Evolutionary conservation across 2,329 filamentous ascomycete genomes (phyloP), one percentile per base, ranked within the genome.

Genomic region (Pestalotiopsis fici): DNA sequence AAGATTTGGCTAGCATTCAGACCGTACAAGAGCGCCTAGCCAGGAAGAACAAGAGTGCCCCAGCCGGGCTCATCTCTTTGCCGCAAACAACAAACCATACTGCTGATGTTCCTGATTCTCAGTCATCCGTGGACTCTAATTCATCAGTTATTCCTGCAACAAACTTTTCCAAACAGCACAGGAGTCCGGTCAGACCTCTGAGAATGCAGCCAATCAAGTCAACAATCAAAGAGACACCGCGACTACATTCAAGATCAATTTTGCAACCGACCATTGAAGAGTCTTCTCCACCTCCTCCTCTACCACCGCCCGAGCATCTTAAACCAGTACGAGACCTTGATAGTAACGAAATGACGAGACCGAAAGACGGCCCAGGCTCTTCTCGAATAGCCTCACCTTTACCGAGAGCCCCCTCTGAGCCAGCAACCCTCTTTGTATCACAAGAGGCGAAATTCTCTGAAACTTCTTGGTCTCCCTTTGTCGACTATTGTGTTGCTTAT

Each of bases 71-170:
- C 9, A 57, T 59, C 27, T 12, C 39, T n/a, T 39, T 43, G n/a
- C 28, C 54, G 7, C 50, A 15, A 43, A 21, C 18, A 39, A 23
- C 12, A 11, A 43, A 11, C 13, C 54, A 23, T 12, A 9, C 9
- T n/a, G 13, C 12, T 18, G 66, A 70, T 31, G 21, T 39, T n/a
- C 66, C 68, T 39, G 72, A 69, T 64, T 72, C 74, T 3, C 57
- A 65, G 43, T 71, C 73, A 25, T 65, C 67, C 23, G 47, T 61
- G 23, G 65, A 74, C 66, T 71, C 67, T 21, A 71, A 73, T 7
- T 72, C 73, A 3, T 73, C 74, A 4, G 70, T 76, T 13, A 70
- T 77, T 67, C 75, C 75, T 3, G 72, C 75, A 23, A 77, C 75
- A 5, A 68, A 68, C 25, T 68, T 66, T 21, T 55, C 39, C n/a